These are phyloP conservation scores for Umbelopsis sp. DNA, from an alignment of 371 early-diverging fungal genomes.

Conservation along the genomic window DNA sequence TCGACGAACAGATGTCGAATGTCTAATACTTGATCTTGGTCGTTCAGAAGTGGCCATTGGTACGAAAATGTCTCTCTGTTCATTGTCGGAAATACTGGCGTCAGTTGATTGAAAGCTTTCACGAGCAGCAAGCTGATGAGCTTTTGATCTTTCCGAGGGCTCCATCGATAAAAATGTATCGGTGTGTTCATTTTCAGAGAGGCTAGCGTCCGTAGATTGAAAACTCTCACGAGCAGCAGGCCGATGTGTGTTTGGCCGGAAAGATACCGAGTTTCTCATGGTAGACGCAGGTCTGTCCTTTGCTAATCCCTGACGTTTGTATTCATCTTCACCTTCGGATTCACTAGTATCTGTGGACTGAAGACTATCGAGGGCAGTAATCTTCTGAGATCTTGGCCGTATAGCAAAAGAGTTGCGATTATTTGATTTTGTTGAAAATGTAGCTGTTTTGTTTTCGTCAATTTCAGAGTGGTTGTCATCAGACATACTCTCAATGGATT, in stretches of 20 bases:
- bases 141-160: too few relatives aligned
- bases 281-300: neutral
- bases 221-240: neutral
- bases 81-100: neutral
- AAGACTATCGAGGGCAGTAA: neutral
- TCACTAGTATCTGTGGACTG: neutral
- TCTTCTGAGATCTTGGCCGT: neutral
- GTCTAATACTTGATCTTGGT: neutral
- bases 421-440: neutral
- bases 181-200: neutral
- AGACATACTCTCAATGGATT: neutral
- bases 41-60: neutral
- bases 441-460: neutral
- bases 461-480: neutral
- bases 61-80: neutral
- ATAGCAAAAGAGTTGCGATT: neutral
- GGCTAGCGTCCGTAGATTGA: neutral
- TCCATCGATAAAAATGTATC: neutral
- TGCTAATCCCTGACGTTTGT: neutral
- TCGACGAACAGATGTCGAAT: neutral
- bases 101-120: slow-evolving; percentile 4
- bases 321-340: neutral
- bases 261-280: neutral
- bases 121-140: neutral
- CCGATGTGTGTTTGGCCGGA: neutral